These are phyloP conservation scores for Auriscalpium vulgare DNA, from an alignment of 768 basidiomycete genomes.

Conservation along the genomic window DNA sequence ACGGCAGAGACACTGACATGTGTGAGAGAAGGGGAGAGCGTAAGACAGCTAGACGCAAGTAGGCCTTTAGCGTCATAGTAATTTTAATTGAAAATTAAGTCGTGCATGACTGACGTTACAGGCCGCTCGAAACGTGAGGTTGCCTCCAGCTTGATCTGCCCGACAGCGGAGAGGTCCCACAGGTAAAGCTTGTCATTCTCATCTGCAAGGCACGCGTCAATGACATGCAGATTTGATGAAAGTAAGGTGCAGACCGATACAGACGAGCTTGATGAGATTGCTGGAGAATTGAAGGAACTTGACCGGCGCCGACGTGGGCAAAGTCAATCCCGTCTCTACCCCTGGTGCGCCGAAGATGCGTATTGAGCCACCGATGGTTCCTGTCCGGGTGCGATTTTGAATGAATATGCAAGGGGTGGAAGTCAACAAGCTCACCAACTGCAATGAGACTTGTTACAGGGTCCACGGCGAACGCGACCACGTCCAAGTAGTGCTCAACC, in stretches of 20 bases:
- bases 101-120: constrained; percentile 25
- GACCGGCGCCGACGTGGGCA: constrained; percentile 33
- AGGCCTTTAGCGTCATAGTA: neutral
- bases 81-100: neutral
- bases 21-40: constrained; percentile 59
- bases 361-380: constrained; percentile 55
- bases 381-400: constrained; percentile 24
- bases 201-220: constrained; percentile 27
- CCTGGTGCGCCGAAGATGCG: constrained; percentile 62
- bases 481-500: constrained; percentile 42
- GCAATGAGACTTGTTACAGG: constrained; percentile 56
- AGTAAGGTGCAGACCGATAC: constrained; percentile 41
- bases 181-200: constrained; percentile 46
- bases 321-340: constrained; percentile 46
- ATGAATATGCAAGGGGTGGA: no score
- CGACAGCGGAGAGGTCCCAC: constrained; percentile 49
- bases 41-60: constrained; percentile 35
- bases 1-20: constrained; percentile 42
- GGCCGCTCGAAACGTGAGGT: constrained; percentile 41
- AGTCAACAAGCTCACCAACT: constrained; percentile 33
- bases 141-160: constrained; percentile 43
- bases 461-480: constrained; percentile 48
- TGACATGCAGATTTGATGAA: neutral
- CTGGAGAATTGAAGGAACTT: constrained; percentile 58
- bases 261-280: constrained; percentile 46